Evolutionary conservation across 73 alveolate genomes (phyloP).

Genomic region (Uronychia binucleata): DNA sequence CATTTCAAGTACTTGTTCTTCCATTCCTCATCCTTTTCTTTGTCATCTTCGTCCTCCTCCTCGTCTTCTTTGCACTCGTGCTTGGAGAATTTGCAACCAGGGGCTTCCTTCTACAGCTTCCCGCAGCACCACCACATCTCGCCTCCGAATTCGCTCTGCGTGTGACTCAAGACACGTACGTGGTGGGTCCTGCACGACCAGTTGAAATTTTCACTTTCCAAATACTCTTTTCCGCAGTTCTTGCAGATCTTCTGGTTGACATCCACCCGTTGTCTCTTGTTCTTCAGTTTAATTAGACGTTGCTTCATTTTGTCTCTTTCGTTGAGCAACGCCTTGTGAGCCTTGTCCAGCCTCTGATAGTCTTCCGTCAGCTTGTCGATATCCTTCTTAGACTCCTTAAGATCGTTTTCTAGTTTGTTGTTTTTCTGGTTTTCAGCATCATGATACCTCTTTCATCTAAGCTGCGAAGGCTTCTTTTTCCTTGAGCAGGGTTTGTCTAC

Average conservation of each 20-base stretch:
- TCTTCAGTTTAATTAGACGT: conserved; percentile 45
- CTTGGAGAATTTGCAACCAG: conserved; percentile 70
- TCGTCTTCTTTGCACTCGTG: conserved; percentile 84
- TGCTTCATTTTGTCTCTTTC: conserved; percentile 68
- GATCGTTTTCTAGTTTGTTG: conserved; percentile 8
- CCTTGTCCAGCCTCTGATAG: conserved; percentile 33
- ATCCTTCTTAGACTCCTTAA: conserved; percentile 4
- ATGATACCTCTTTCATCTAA: conserved; percentile 20
- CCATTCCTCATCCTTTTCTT: conserved; percentile 38
- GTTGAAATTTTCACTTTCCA: conserved; percentile 72
- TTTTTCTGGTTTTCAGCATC: neutral
- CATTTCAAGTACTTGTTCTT: conserved; percentile 29
- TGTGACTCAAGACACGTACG: neutral
- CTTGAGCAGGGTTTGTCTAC: conserved; percentile 12
- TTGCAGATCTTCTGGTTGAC: conserved; percentile 67
- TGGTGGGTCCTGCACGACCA: conserved; percentile 78
- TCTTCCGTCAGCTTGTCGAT: conserved; percentile 16
- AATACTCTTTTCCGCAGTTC: conserved; percentile 71
- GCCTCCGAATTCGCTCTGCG: conserved; percentile 51
- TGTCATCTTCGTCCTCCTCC: conserved; percentile 62
- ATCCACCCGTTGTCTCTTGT: conserved; percentile 43
- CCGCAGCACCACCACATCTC: conserved; percentile 91
- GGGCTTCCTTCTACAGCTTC: conserved; percentile 57
- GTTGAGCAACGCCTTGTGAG: conserved; percentile 24
- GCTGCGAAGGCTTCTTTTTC: conserved; percentile 28